These are phyloP conservation scores for Fomes fomentarius DNA, from an alignment of 1,284 basidiomycete genomes.

Conservation along the genomic window DNA sequence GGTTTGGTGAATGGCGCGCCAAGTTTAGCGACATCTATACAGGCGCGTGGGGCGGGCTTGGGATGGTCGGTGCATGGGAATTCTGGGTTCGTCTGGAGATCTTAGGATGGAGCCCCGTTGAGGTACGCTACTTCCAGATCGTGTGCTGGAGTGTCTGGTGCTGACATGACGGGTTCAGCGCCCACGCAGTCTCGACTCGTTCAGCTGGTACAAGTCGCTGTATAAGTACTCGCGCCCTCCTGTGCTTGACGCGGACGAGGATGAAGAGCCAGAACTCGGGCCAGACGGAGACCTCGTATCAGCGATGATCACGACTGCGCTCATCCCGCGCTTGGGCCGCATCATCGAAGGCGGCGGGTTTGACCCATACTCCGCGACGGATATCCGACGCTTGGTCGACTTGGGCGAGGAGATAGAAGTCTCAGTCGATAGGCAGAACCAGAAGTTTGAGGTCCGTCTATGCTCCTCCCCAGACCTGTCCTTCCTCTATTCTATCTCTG, in stretches of 20 bases:
- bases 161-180: constrained; percentile 42
- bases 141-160: neutral
- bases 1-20: constrained; percentile 83
- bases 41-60: constrained; percentile 89
- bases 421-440: constrained; percentile 67
- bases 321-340: constrained; percentile 78
- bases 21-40: constrained; percentile 82
- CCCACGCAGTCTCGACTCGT: constrained; percentile 70
- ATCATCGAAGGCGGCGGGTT: constrained; percentile 75
- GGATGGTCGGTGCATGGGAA: constrained; percentile 92
- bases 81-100: constrained; percentile 92
- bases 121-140: constrained; percentile 49
- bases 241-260: constrained; percentile 33
- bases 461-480: neutral
- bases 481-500: neutral
- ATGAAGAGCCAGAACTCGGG: constrained; percentile 65
- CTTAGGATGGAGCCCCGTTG: constrained; percentile 85
- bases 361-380: constrained; percentile 79
- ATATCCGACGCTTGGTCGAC: constrained; percentile 70
- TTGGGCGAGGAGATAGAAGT: constrained; percentile 83
- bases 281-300: constrained; percentile 88
- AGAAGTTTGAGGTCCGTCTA: constrained; percentile 71
- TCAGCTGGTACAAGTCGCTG: constrained; percentile 81
- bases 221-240: constrained; percentile 77
- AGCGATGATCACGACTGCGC: constrained; percentile 83